These are phyloP conservation scores for Cornus controversa DNA, from an alignment of 148 eudicot genomes.

Conservation along the genomic window DNA sequence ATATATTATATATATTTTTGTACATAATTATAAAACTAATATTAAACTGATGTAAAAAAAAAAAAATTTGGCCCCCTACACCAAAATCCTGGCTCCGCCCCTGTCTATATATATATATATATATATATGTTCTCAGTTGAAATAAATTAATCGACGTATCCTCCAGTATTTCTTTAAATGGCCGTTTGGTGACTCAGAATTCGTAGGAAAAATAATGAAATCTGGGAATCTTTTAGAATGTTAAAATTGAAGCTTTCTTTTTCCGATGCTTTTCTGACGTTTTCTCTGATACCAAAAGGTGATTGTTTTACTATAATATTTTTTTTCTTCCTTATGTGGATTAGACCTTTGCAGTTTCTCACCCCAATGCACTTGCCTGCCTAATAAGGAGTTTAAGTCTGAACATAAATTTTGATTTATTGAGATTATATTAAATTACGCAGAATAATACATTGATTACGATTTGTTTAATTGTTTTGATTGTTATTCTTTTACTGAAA, in stretches of 20 bases:
- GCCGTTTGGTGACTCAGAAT: neutral
- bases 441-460: neutral
- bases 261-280: too few species aligned
- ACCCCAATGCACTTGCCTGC: neutral
- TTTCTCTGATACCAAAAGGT: neutral
- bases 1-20: too few species aligned
- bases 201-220: neutral
- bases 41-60: too few species aligned
- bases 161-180: too few species aligned
- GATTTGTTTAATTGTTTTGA: neutral
- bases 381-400: neutral
- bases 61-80: too few species aligned
- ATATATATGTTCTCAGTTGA: neutral
- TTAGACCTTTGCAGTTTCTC: neutral
- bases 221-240: neutral
- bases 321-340: neutral
- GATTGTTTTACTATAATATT: neutral
- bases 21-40: too few species aligned
- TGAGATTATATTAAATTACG: too few species aligned
- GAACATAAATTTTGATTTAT: neutral
- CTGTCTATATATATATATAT: too few species aligned
- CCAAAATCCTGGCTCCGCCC: too few species aligned
- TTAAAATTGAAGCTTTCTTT: neutral
- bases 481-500: too few species aligned
- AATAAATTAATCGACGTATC: too few species aligned